Evolutionary conservation across 1,284 basidiomycete genomes (phyloP), one percentile per base, ranked within the genome.

Genomic region (Wallemia ichthyophaga): DNA sequence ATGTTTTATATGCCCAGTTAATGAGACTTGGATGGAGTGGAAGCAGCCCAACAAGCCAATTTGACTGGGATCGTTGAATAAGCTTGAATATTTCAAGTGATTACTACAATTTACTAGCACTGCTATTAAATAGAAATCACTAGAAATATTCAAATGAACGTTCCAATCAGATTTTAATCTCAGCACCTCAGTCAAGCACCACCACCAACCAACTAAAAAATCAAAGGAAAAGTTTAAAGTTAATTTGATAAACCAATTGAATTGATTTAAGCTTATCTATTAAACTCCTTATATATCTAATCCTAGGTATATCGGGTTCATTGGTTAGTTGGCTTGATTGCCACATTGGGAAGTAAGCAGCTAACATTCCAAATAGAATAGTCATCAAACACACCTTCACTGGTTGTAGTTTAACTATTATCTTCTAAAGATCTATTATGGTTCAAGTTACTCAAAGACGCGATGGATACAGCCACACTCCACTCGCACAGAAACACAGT

Each of bases 331-430:
- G 28, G 17, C 17, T 7, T 7, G 28, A 7, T 31, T 31, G 7
- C 7, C 17, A 17, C 7, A 17, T 31, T n/a, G n/a, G n/a, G n/a
- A n/a, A n/a, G n/a, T n/a, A n/a, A n/a, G n/a, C n/a, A n/a, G n/a
- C n/a, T n/a, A n/a, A n/a, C n/a, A n/a, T n/a, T n/a, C n/a, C n/a
- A n/a, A n/a, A n/a, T n/a, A n/a, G n/a, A n/a, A n/a, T n/a, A n/a
- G n/a, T n/a, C n/a, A n/a, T n/a, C n/a, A n/a, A 48, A 48, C 37
- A 48, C 37, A 48, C 37, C 37, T 48, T 48, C 37, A 48, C n/a
- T 48, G 37, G 37, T 48, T 19, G 37, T 48, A 15, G 37, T 48
- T 48, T 31, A 31, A 17, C 37, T n/a, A n/a, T n/a, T n/a, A n/a
- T n/a, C n/a, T n/a, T n/a, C n/a, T n/a, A n/a, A n/a, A n/a, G n/a